Evolutionary conservation across 1,284 basidiomycete genomes (phyloP), one percentile per base, ranked within the genome.

Genomic region (Tilletia caries): DNA sequence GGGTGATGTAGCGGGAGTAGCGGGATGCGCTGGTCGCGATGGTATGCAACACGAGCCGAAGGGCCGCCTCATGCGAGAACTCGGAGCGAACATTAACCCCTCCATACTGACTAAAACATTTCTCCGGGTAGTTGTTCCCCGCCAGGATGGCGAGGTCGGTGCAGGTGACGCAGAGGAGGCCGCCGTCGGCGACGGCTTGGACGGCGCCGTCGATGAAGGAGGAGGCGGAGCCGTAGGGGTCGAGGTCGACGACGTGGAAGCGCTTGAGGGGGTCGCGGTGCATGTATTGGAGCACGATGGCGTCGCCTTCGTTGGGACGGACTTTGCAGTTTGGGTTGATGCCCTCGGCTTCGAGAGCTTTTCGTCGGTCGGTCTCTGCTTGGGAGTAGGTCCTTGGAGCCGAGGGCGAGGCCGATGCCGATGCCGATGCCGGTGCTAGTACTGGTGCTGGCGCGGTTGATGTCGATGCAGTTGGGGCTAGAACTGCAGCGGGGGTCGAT

Each of bases 161-260:
- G 84, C 96, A 98, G 10, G 96, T 98, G 43, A 99, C 90, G 77
- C 93, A 95, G 8, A 99, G 86, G 25, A 99, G 85, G 54, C 95
- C 93, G 4, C 81, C 81, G 52, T 96, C 94, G 29, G 89, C 88
- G 2, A 98, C 87, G 68, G 89, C 89, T 79, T 96, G 93, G n/a
- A 98, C 90, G 0, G 95, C 93, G n/a, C 90, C 91, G 79, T 99
- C 96, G 37, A 98, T 89, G 83, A 99, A 99, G 0, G 95, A 94
- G 2, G 93, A 91, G 0, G 96, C 96, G 4, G 93, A 95, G 0
- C 96, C 96, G 81, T 98, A 99, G 0, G 96, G 96, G 82, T 98
- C 95, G 20, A 99, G 87, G 83, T 99, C 96, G 25, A 99, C 90
- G 37, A 94, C 92, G 75, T 98, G 94, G 44, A 97, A 95, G 4